Percentiles rank a stretch among this genome's conserved stretches.
Evolutionary conservation across 2,329 filamentous ascomycete species (phyloP).

Genomic region (Talaromyces sp.): DNA sequence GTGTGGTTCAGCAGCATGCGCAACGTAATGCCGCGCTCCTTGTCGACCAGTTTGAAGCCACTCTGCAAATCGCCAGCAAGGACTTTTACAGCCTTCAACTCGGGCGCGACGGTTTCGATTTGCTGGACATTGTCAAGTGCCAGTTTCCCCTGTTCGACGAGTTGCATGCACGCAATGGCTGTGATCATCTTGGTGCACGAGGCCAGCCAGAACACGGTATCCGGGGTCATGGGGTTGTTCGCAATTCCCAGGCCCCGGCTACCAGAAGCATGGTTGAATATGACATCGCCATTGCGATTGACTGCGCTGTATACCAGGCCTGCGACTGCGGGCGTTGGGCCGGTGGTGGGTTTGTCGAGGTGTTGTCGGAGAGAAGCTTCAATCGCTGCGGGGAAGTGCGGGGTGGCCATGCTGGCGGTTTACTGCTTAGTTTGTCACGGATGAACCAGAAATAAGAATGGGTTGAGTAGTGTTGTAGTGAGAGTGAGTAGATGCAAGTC

Average conservation of each 20-base stretch:
- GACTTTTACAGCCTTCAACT: slow-evolving; percentile 48
- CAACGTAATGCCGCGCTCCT: slow-evolving; percentile 44
- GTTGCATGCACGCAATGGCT: slow-evolving; percentile 53
- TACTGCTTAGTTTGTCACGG: background rate
- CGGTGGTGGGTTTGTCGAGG: slow-evolving; percentile 9
- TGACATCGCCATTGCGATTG: slow-evolving; percentile 21
- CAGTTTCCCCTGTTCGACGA: slow-evolving; percentile 50
- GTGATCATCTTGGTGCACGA: slow-evolving; percentile 56
- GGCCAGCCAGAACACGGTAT: slow-evolving; percentile 46
- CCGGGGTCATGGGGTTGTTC: slow-evolving; percentile 20
- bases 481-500: background rate
- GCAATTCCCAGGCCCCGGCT: slow-evolving; percentile 16
- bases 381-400: slow-evolving; percentile 11
- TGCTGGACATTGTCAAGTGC: slow-evolving; percentile 46
- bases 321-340: slow-evolving; percentile 4
- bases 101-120: slow-evolving; percentile 44
- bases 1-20: slow-evolving; percentile 50
- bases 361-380: slow-evolving; percentile 10
- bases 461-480: background rate
- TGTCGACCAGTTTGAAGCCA: slow-evolving; percentile 27
- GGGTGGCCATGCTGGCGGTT: background rate
- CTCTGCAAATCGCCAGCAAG: slow-evolving; percentile 24
- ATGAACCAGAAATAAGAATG: background rate
- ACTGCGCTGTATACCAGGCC: slow-evolving; percentile 21
- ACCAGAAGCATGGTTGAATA: slow-evolving; percentile 25